Base-by-base conservation (phyloP, 805 yeast genomes). In the Cyberlindnera americana region DNA sequence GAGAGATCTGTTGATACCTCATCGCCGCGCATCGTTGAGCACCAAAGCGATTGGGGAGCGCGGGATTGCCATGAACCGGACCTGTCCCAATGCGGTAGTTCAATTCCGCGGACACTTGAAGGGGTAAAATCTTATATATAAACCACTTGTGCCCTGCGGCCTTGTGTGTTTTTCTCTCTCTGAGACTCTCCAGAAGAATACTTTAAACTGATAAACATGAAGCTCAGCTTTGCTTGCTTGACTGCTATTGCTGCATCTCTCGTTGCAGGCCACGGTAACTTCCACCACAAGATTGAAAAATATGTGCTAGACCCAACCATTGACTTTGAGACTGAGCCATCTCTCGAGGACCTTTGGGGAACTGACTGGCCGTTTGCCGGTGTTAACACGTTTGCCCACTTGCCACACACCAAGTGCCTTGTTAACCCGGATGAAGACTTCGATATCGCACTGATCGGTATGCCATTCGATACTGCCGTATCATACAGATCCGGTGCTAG, bases 321-420 rank as follows among this genome's bases (percentile, higher is more conserved):
- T 24, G 37, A 43, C 27, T 40, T 41, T 19, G 49, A 41, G 15
- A 44, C 49, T 34, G 46, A 46, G n/a, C 71, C 75, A 2, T 52
- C 70, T 6, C 61, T 83, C n/a, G 66, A 75, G 23, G 75, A 77
- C 10, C 63, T 76, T 44, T 84, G 93, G 93, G 90, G 83, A 5
- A 70, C 70, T 32, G 78, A 73, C 29, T 83, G 90, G 90, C 84
- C 83, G 6, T 80, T 78, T 49, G 72, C 72, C 43, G 87, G 86
- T 1, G 69, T 79, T 32, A 73, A 74, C 53, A 75, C 86, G 0
- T 86, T 83, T 69, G 95, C 93, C 3, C 93, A 86, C 46, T 62
- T 86, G 36, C 78, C 78, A 18, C 70, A 74, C 41, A 66, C 73
- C 28, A 69, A 68, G 43, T 86, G 95, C 56, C 67, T 85, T 16